Evolutionary conservation across 225 moss, liverwort and hornwort genomes (phyloP), one percentile per base, ranked within the genome.

Genomic region (Polytrichum commune): DNA sequence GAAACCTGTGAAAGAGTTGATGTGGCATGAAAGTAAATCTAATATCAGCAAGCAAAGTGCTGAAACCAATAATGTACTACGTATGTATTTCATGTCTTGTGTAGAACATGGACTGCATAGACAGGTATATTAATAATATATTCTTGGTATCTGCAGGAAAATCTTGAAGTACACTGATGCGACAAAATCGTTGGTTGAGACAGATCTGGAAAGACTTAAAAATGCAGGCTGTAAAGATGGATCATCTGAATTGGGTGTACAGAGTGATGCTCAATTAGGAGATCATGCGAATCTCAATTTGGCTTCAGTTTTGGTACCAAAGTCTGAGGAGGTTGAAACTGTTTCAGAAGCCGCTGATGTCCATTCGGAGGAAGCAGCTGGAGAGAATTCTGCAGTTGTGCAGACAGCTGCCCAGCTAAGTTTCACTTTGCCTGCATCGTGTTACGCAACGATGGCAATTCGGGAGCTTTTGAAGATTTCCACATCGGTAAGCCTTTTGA

Each of bases 381-480:
- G 2, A 16, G 35, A 16, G 54, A 70, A 35, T 18, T 66, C 55
- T 23, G 55, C 64, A 70, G 74, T 69, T 60, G 62, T 71, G 32
- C 83, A 76, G 28, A 93, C 88, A 74, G 98, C 98, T 75, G 83
- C 89, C 35, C 93, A 93, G 64, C 69, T 98, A 24, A 81, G 74
- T 55, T 98, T 98, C 80, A 87, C 87, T 56, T 80, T 98, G 65
- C 87, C 92, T 76, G 78, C 95, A 74, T 95, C 98, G 24, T 90
- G 91, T 74, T 98, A 98, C 78, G 98, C 98, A 55, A 98, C 98
- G 4, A 98, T 98, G 98, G 89, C 89, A 65, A 86, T 98, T 6
- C 93, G 98, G 68, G 98, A 98, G 82, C 87, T 98, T 63, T 81
- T 98, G 87, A 98, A 98, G 64, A 98, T 88, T 26, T 98, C 98